A percentile compares a stretch with the other conserved stretches of the same genome.
Conservation (phyloP, 1,284 basidiomycete genomes). For the Earliella scabrosa region DNA sequence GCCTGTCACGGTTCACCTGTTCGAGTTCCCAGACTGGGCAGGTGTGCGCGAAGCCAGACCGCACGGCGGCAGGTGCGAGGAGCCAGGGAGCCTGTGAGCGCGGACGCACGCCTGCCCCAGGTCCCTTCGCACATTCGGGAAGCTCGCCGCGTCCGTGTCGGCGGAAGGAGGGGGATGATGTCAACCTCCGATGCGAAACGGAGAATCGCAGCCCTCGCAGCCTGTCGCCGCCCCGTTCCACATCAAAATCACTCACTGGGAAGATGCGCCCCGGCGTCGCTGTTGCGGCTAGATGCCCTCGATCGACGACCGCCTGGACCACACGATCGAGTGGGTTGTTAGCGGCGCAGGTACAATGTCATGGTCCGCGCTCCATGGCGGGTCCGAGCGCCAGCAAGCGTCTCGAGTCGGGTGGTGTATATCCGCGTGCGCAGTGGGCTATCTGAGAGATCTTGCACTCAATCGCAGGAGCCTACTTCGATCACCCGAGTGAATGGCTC, state of each 20-base stretch:
- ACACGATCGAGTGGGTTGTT: too few relatives aligned
- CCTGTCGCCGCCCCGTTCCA: background rate
- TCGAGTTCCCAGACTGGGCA: too few relatives aligned
- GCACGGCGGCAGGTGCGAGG: too few relatives aligned
- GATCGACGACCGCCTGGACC: too few relatives aligned
- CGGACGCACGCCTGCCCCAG: background rate
- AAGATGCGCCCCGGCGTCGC: background rate
- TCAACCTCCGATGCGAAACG: slow-evolving; percentile 27
- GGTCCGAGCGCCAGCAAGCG: background rate
- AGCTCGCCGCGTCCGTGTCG: slow-evolving; percentile 2
- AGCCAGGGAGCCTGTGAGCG: background rate
- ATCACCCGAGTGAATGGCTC: background rate
- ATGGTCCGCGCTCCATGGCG: background rate
- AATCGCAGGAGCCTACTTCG: background rate
- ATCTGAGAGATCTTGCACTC: background rate
- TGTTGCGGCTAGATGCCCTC: too few relatives aligned
- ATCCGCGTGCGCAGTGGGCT: background rate
- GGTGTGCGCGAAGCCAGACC: slow-evolving; percentile 2
- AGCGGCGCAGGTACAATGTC: too few relatives aligned
- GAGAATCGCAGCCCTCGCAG: slow-evolving; percentile 7
- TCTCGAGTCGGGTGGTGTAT: too few relatives aligned
- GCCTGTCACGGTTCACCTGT: background rate
- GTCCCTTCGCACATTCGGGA: slow-evolving; percentile 5
- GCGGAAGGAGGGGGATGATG: slow-evolving; percentile 21
- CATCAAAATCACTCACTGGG: slow-evolving; percentile 1